Conservation (phyloP, 116 monocot species). For the Zostera marina region DNA sequence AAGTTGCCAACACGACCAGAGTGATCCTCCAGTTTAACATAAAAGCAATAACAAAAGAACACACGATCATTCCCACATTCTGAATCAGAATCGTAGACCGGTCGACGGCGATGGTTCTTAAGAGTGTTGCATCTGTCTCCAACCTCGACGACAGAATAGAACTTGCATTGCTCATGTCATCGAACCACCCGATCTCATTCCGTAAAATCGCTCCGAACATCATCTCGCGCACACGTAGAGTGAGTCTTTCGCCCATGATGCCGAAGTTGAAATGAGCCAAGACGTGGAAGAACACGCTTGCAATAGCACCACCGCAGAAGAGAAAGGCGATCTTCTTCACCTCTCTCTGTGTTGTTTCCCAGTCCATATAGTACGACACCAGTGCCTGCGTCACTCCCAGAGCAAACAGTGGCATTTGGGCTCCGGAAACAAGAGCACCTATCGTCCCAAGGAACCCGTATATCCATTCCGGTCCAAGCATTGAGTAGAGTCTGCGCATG, state of each 20-base stretch:
- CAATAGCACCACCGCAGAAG: conserved; percentile 60
- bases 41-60: conserved; percentile 77
- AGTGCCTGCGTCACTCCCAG: conserved; percentile 89
- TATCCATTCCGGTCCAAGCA: conserved; percentile 49
- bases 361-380: conserved; percentile 79
- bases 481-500: conserved; percentile 16
- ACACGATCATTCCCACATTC: conserved; percentile 78
- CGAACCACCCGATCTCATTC: conserved; percentile 93
- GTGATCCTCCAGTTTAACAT: conserved; percentile 90
- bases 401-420: conserved; percentile 89
- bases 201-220: conserved; percentile 73
- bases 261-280: conserved; percentile 70
- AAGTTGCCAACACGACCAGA: conserved; percentile 73
- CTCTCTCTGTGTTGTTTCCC: conserved; percentile 73
- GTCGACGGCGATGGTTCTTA: conserved; percentile 72
- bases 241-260: conserved; percentile 93
- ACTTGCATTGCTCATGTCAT: conserved; percentile 48
- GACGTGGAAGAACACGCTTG: conserved; percentile 53
- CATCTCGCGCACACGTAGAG: conserved; percentile 62
- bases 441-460: conserved; percentile 56
- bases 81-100: conserved; percentile 77
- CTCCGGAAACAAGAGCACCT: conserved; percentile 53
- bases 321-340: conserved; percentile 69
- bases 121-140: conserved; percentile 70
- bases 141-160: conserved; percentile 67